Percentiles rank a stretch among this genome's conserved stretches.
These are phyloP conservation scores for Trichoderma gamsii DNA, from an alignment of 495 filamentous ascomycete genomes.

Conservation along the genomic window DNA sequence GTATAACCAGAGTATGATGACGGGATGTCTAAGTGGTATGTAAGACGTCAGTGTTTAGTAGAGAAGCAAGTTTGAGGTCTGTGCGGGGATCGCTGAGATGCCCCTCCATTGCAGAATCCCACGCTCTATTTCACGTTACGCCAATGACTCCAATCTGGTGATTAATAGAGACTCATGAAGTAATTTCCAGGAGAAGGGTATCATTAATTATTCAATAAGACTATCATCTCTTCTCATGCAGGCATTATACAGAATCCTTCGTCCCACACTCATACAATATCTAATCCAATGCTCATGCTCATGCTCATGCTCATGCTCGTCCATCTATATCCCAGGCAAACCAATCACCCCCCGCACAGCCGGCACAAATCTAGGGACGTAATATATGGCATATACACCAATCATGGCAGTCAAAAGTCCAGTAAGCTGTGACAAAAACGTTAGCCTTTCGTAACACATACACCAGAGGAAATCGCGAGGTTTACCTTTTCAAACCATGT, in stretches of 20 bases:
- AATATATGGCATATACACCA: conserved; percentile 67
- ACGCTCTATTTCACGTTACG: no score
- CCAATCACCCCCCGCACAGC: conserved; percentile 62
- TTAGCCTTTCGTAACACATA: conserved; percentile 10
- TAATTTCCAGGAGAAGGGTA: not conserved
- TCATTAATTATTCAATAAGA: not conserved
- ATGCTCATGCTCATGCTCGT: conserved; percentile 24
- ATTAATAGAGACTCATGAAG: no score
- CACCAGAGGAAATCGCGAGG: conserved; percentile 12
- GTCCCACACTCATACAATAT: not conserved
- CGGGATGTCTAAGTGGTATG: not conserved
- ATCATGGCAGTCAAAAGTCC: conserved; percentile 64
- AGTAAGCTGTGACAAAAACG: conserved; percentile 49
- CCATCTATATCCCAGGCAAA: conserved; percentile 58
- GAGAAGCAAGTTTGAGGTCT: conserved; percentile 10
- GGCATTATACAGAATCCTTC: not conserved
- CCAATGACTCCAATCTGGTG: no score
- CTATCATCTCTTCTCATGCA: not conserved
- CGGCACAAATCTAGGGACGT: conserved; percentile 62
- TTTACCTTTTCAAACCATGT: conserved; percentile 95
- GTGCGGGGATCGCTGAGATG: not conserved
- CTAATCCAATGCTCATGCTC: no score
- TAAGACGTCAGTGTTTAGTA: not conserved
- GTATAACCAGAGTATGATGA: not conserved
- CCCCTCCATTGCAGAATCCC: not conserved